A percentile compares a stretch with the other conserved stretches of the same genome.
Evolutionary conservation across 1,284 basidiomycete genomes (phyloP).

Genomic region (Apiotrichum brassicae): DNA sequence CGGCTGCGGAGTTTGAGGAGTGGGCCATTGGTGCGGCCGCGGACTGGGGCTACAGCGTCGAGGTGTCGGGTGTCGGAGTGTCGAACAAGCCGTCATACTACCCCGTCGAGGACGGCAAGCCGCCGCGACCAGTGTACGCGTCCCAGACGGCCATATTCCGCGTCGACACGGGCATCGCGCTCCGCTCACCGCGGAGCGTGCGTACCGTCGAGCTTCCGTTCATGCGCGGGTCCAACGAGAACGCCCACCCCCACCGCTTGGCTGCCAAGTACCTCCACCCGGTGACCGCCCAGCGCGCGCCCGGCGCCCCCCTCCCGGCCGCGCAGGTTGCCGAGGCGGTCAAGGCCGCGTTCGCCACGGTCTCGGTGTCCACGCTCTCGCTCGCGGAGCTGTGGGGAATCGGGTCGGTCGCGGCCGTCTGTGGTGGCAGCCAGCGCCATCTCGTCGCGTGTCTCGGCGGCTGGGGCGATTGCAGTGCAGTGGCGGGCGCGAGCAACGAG

Average conservation of each 20-base stretch:
- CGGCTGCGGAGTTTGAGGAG: slow-evolving; percentile 62
- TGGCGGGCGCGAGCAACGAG: background rate
- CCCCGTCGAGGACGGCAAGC: slow-evolving; percentile 26
- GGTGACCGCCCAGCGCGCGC: slow-evolving; percentile 20
- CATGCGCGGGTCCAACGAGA: slow-evolving; percentile 36
- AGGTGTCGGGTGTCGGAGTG: slow-evolving; percentile 42
- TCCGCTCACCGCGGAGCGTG: slow-evolving; percentile 45
- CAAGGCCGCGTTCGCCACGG: slow-evolving; percentile 52
- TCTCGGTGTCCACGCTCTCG: slow-evolving; percentile 49
- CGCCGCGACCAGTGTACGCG: slow-evolving; percentile 52
- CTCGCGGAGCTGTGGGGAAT: slow-evolving; percentile 68
- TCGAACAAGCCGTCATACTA: slow-evolving; percentile 45
- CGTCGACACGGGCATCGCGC: slow-evolving; percentile 36
- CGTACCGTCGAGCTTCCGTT: slow-evolving; percentile 43
- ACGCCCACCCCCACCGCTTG: slow-evolving; percentile 45
- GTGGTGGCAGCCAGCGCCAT: slow-evolving; percentile 54
- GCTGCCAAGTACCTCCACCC: slow-evolving; percentile 53
- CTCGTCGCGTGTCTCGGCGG: slow-evolving; percentile 42
- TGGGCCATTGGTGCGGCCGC: slow-evolving; percentile 61
- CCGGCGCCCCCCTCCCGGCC: slow-evolving; percentile 45
- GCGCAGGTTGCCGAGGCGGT: slow-evolving; percentile 55
- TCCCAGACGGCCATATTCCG: slow-evolving; percentile 67
- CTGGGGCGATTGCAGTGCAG: slow-evolving; percentile 38
- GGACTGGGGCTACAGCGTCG: slow-evolving; percentile 59
- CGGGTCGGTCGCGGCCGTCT: slow-evolving; percentile 54